Base-by-base conservation (phyloP, 352 stramenopile species). In the Saprolegnia diclina region DNA sequence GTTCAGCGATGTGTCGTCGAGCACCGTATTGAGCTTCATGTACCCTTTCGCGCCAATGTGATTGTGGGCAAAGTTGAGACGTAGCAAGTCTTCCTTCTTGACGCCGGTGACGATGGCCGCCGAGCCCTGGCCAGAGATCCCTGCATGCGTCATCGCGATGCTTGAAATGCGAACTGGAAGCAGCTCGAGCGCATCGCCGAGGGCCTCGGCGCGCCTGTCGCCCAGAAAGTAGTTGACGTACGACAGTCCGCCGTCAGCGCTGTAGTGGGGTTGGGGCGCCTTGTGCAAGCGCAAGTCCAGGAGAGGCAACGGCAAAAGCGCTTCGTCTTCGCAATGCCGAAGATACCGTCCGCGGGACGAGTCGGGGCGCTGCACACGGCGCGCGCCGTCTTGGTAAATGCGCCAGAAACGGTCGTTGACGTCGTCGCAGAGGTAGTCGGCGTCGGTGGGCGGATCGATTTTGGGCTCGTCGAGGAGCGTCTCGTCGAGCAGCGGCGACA, bases 141-240 rank as follows among this genome's bases (percentile, higher is more conserved):
- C 83, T 0, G 88, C 78, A 53, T 90, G 88, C 57, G 82, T 87
- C 81, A 91, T 87, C 6, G 81, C 88, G 11, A 91, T 53, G 11
- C 79, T 73, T 46, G 82, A 76, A n/a, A 91, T 73, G 6, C 75
- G 68, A 1, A 89, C 73, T 10, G 81, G 78, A 14, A 91, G 67
- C 0, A 90, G 63, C 35, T 86, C 75, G 11, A 91, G 72, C 6
- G 83, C 79, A 29, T 82, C 72, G 0, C 83, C 83, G 32, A 91
- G 73, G 0, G 83, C 81, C 35, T 89, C 78, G 0, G 83, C 81
- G 0, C 81, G 79, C 50, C 85, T 77, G 63, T 90, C 81, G 9
- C 83, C 81, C 57, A 91, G 85, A 68, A 85, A 91, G 64, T 90
- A 91, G 65, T 91, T 89, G 71, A 85, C 78, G 46, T 84, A 91